Conservation (phyloP, 1,284 basidiomycete genomes). For the Sphaerobolus stellatus region DNA sequence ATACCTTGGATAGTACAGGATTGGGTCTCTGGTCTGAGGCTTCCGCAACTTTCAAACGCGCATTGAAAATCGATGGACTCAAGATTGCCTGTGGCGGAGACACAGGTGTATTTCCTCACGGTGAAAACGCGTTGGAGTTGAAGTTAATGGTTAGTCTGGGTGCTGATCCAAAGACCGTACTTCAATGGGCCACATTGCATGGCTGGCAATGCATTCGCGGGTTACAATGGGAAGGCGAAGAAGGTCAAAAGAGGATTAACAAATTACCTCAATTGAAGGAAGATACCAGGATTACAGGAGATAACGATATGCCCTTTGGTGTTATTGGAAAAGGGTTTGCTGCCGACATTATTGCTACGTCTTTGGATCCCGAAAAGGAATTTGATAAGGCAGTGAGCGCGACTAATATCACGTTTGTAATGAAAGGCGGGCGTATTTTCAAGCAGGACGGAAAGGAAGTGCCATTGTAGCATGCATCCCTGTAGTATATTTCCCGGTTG, state of each 20-base stretch:
- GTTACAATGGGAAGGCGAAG: slow-evolving; percentile 47
- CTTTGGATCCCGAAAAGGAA: slow-evolving; percentile 47
- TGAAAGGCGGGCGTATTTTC: slow-evolving; percentile 56
- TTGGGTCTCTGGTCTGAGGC: slow-evolving; percentile 41
- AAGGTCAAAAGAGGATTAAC: slow-evolving; percentile 34
- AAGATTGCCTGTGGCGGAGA: slow-evolving; percentile 63
- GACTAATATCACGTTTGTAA: slow-evolving; percentile 51
- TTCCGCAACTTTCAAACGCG: slow-evolving; percentile 43
- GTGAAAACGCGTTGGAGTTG: slow-evolving; percentile 61
- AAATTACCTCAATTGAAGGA: slow-evolving; percentile 31
- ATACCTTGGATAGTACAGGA: slow-evolving; percentile 30
- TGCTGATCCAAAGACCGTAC: slow-evolving; percentile 50
- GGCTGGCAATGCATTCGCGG: slow-evolving; percentile 59
- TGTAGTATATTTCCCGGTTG: too few species aligned
- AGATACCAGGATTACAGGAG: slow-evolving; percentile 36
- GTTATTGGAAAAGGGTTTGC: slow-evolving; percentile 51
- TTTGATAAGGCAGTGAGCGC: slow-evolving; percentile 49
- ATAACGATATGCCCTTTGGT: slow-evolving; percentile 61
- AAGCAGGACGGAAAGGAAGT: slow-evolving; percentile 39
- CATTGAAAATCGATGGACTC: slow-evolving; percentile 41
- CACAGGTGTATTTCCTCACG: slow-evolving; percentile 62
- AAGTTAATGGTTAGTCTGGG: slow-evolving; percentile 59
- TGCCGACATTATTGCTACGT: slow-evolving; percentile 57
- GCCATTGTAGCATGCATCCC: not conserved
- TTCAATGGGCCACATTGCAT: slow-evolving; percentile 59